Percentiles rank a stretch among this genome's conserved stretches.
Evolutionary conservation across 164 flowering plant genomes (phyloP).

Genomic region (Vitis labrusca): DNA sequence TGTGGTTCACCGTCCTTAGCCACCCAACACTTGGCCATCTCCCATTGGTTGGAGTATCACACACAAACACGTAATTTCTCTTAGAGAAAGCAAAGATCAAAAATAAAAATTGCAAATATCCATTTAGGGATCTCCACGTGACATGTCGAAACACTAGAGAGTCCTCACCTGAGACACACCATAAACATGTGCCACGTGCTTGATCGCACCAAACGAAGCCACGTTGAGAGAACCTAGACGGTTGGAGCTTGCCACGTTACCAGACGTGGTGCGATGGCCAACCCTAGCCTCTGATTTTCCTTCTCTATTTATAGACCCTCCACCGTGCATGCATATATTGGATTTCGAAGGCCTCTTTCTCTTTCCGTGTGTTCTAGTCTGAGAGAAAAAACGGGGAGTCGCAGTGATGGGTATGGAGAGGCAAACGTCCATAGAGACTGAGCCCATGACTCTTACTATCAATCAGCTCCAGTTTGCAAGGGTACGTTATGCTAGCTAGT

Average conservation of each 20-base stretch:
- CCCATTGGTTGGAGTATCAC: too few relatives aligned
- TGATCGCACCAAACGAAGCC: neutral
- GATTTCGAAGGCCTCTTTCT: conserved; percentile 2
- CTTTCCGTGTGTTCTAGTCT: neutral
- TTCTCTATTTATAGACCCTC: too few relatives aligned
- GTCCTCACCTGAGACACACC: neutral
- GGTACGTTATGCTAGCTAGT: conserved; percentile 18
- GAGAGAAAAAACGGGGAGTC: conserved; percentile 7
- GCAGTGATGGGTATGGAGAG: conserved; percentile 26
- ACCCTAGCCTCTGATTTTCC: neutral
- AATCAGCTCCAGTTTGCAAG: conserved; percentile 47
- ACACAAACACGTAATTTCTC: too few relatives aligned
- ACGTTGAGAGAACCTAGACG: neutral
- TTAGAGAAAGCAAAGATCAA: too few relatives aligned
- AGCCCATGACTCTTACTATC: conserved; percentile 48
- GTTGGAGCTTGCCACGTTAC: conserved; percentile 5
- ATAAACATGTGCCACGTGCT: conserved; percentile 2
- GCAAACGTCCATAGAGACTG: conserved; percentile 47
- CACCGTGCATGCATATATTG: too few relatives aligned
- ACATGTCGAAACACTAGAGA: neutral
- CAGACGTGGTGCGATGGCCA: conserved; percentile 4
- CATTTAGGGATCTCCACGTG: neutral
- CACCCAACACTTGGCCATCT: too few relatives aligned
- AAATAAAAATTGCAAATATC: neutral
- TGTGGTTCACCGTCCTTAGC: too few relatives aligned